Percentiles rank a stretch among this genome's conserved stretches.
Conservation (phyloP, 176 grass and related monocot species). For the Aegilops speltoides region DNA sequence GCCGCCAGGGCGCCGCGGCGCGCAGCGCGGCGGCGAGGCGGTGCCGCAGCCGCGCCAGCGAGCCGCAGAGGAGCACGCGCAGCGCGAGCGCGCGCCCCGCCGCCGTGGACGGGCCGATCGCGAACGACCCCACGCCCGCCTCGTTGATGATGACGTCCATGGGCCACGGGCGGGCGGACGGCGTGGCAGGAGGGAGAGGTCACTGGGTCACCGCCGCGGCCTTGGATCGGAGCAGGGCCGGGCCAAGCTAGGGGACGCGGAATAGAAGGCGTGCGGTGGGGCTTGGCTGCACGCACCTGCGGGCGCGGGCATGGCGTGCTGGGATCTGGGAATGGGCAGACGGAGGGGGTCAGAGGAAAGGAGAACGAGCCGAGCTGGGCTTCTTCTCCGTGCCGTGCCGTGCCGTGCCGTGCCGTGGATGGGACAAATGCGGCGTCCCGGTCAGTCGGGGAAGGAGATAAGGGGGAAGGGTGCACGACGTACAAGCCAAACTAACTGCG, state of each 20-base stretch:
- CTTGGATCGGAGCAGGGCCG: not conserved
- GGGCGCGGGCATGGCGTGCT: constrained; percentile 28
- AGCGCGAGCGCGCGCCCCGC: constrained; percentile 73
- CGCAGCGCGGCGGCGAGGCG: constrained; percentile 46
- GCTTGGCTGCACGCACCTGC: not conserved
- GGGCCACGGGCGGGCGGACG: not conserved
- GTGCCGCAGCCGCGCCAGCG: constrained; percentile 43
- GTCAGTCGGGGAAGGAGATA: constrained; percentile 27
- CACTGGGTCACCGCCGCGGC: not conserved
- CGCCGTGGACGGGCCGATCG: constrained; percentile 77
- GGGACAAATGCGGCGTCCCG: constrained; percentile 31
- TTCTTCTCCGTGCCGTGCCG: not conserved
- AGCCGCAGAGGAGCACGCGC: constrained; percentile 69
- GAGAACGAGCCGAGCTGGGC: constrained; percentile 15
- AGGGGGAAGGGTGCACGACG: constrained; percentile 8
- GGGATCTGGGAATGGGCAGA: not conserved
- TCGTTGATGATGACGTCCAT: constrained; percentile 62
- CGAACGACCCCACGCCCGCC: constrained; percentile 58
- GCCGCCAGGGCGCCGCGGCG: constrained; percentile 5
- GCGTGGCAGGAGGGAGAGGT: not conserved
- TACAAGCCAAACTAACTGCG: not conserved
- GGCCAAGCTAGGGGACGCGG: not conserved
- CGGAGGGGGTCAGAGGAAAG: not conserved
- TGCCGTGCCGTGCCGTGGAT: not conserved
- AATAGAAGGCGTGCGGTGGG: not conserved